phyloP scores from a whole-genome alignment of 164 flowering plant genomes.

The Buxus sempervirens region DNA sequence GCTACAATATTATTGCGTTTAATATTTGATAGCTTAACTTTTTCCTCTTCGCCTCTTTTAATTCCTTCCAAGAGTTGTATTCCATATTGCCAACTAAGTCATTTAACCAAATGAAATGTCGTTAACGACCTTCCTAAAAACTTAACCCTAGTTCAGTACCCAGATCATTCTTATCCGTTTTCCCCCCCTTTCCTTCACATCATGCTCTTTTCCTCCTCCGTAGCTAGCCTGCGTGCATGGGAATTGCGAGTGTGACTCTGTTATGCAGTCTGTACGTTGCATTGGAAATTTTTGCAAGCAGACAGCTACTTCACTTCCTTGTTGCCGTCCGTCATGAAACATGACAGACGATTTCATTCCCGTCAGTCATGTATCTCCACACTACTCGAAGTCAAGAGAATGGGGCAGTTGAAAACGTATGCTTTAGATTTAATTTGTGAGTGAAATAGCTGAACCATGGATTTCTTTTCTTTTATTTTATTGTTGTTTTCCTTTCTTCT shows the following conservation, averaged over 20 bases:
- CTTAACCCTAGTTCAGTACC: slow-evolving; percentile 19
- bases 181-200: no score
- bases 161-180: no score
- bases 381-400: no score
- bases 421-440: background rate
- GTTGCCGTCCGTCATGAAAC: slow-evolving; percentile 4
- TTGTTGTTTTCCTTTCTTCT: background rate
- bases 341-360: no score
- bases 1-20: no score
- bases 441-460: slow-evolving; percentile 6
- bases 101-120: background rate
- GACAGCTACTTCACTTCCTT: slow-evolving; percentile 4
- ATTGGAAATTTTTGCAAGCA: slow-evolving; percentile 10
- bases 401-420: slow-evolving; percentile 20
- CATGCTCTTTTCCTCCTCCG: background rate
- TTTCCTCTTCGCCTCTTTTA: no score
- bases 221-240: slow-evolving; percentile 12
- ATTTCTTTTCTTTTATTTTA: background rate
- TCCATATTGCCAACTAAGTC: background rate
- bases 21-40: background rate
- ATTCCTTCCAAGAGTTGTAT: background rate
- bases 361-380: slow-evolving; percentile 16
- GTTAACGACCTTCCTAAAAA: background rate
- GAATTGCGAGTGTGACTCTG: no score
- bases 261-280: slow-evolving; percentile 8